Conservation (phyloP, 1,139 yeast genomes). For the Nadsonia starkeyi-henricii region DNA sequence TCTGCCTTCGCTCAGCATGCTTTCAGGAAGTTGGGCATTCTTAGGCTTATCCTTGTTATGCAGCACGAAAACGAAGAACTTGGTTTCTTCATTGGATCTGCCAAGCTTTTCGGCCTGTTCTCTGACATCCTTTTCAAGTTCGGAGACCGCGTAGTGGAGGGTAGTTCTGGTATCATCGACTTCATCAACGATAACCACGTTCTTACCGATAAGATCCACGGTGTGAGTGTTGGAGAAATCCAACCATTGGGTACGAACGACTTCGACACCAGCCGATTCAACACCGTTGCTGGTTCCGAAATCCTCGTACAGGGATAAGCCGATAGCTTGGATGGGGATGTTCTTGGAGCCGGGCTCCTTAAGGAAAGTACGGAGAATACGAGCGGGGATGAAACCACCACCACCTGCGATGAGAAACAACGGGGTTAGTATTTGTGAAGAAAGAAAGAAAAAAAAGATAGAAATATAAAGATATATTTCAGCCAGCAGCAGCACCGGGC, state of each 20-base stretch:
- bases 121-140: slow-evolving; percentile 69
- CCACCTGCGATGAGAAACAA: slow-evolving; percentile 31
- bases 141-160: slow-evolving; percentile 77
- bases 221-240: slow-evolving; percentile 60
- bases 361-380: slow-evolving; percentile 81
- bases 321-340: slow-evolving; percentile 87
- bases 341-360: slow-evolving; percentile 77
- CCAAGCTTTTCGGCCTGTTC: slow-evolving; percentile 39
- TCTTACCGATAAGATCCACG: slow-evolving; percentile 62
- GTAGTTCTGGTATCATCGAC: slow-evolving; percentile 95
- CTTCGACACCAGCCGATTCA: slow-evolving; percentile 69
- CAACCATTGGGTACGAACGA: slow-evolving; percentile 90
- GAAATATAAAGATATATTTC: no score
- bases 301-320: slow-evolving; percentile 78
- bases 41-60: slow-evolving; percentile 87
- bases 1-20: slow-evolving; percentile 48
- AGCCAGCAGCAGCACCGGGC: neutral
- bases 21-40: slow-evolving; percentile 60
- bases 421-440: neutral
- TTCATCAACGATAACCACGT: slow-evolving; percentile 75
- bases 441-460: neutral
- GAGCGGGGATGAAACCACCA: slow-evolving; percentile 93
- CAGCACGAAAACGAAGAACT: slow-evolving; percentile 77
- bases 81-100: slow-evolving; percentile 42
- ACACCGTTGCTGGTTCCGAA: slow-evolving; percentile 39